These are phyloP conservation scores for Podosphaera aphanis DNA, from an alignment of 2,329 filamentous ascomycete species.

Conservation along the genomic window DNA sequence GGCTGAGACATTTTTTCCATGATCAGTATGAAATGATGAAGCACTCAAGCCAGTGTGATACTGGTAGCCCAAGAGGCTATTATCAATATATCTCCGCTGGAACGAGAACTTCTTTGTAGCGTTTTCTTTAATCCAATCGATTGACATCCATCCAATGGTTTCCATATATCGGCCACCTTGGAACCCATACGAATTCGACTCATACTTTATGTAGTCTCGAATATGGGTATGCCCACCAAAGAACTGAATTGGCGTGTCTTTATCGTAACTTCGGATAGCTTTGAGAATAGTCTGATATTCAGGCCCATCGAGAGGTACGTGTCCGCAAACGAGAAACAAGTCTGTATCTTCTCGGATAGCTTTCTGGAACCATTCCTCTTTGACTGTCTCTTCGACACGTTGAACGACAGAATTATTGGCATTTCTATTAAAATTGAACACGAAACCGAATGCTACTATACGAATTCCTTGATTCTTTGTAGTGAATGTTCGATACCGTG, in stretches of 20 bases:
- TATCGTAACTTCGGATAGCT: constrained; percentile 52
- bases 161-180: constrained; percentile 86
- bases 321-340: constrained; percentile 66
- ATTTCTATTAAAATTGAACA: constrained; percentile 83
- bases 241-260: constrained; percentile 69
- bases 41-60: constrained; percentile 55
- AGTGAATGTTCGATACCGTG: constrained; percentile 67
- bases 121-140: constrained; percentile 32
- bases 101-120: constrained; percentile 28
- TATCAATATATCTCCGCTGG: constrained; percentile 71
- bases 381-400: constrained; percentile 54
- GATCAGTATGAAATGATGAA: constrained; percentile 49
- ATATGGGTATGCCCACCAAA: constrained; percentile 84
- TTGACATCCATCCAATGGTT: constrained; percentile 81
- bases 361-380: constrained; percentile 71
- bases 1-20: constrained; percentile 46
- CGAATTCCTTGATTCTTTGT: constrained; percentile 73
- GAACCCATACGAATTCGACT: constrained; percentile 53
- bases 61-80: constrained; percentile 66
- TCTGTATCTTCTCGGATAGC: constrained; percentile 70
- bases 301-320: constrained; percentile 58
- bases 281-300: constrained; percentile 61
- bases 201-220: constrained; percentile 60
- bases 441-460: constrained; percentile 74
- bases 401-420: constrained; percentile 77